These are phyloP conservation scores for Withania somnifera DNA, from an alignment of 305 asterid genomes.

Conservation along the genomic window DNA sequence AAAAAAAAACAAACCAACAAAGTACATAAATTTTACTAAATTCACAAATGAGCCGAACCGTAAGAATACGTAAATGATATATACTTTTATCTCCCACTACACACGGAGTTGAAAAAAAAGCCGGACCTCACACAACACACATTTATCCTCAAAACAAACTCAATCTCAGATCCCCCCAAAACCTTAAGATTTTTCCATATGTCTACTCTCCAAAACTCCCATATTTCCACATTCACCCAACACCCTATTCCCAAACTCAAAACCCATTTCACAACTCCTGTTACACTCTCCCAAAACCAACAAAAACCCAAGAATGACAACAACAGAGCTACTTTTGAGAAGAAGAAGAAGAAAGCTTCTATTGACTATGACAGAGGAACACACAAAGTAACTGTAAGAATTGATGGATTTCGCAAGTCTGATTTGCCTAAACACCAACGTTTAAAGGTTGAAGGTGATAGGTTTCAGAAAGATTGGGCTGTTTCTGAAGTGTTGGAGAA, in stretches of 20 bases:
- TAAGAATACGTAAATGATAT: no score
- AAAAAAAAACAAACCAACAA: no score
- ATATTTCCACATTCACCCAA: conserved; percentile 10
- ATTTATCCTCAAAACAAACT: no score
- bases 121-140: not conserved
- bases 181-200: no score
- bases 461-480: conserved; percentile 87
- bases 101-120: no score
- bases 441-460: conserved; percentile 53
- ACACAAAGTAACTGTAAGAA: conserved; percentile 35
- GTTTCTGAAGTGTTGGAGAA: conserved; percentile 64
- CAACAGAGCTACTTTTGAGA: conserved; percentile 35
- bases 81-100: no score
- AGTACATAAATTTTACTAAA: no score
- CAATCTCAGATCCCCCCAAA: not conserved
- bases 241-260: no score
- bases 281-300: not conserved
- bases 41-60: no score
- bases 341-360: conserved; percentile 40
- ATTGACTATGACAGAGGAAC: conserved; percentile 89
- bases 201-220: conserved; percentile 29
- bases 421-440: conserved; percentile 66
- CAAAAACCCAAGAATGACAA: conserved; percentile 24
- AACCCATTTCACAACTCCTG: not conserved
- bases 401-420: conserved; percentile 54